Base-by-base conservation (phyloP, 306 rosid species). In the Acacia confusa region DNA sequence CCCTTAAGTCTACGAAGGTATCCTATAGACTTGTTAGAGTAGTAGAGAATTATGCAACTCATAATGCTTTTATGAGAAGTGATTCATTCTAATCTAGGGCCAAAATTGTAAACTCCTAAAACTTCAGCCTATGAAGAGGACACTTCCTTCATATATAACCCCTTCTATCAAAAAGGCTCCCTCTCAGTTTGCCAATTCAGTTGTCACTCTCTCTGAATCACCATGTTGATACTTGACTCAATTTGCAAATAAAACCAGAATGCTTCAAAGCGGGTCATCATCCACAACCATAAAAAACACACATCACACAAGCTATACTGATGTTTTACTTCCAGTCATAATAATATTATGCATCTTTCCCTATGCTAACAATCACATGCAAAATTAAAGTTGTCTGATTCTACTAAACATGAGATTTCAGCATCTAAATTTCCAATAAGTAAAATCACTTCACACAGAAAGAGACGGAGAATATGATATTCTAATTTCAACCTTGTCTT, bases 401-500 rank as follows among this genome's bases (percentile, higher is more conserved):
- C 87, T 69, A 70, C 19, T 13, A 76, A 68, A 64, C 13, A 60
- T 28, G 40, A 71, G 74, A 48, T 65, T 57, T 55, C 65, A 82
- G 57, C 71, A 74, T 47, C 48, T 43, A 30, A 5, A 79, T 68
- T n/a, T n/a, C 60, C 17, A 55, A 55, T 13, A 44, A 20, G 65
- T 24, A 75, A 69, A 71, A 45, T 61, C 47, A 55, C 45, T 69
- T 58, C 34, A 80, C 69, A 58, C 22, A 64, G 52, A 36, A 77
- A 72, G 40, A 69, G 68, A 44, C 30, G 41, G 61, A 61, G 40
- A 66, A 81, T 25, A 74, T 45, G 77, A 81, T 25, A 80, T 68
- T 48, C 28, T 27, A 47, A 53, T 72, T 53, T 12, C 63, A 81
- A 93, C 98, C 98, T 90, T 77, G 97, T 93, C 86, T 93, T 95